phyloP scores from a whole-genome alignment of 495 filamentous ascomycete genomes.

The Penicillium samsonianum region DNA sequence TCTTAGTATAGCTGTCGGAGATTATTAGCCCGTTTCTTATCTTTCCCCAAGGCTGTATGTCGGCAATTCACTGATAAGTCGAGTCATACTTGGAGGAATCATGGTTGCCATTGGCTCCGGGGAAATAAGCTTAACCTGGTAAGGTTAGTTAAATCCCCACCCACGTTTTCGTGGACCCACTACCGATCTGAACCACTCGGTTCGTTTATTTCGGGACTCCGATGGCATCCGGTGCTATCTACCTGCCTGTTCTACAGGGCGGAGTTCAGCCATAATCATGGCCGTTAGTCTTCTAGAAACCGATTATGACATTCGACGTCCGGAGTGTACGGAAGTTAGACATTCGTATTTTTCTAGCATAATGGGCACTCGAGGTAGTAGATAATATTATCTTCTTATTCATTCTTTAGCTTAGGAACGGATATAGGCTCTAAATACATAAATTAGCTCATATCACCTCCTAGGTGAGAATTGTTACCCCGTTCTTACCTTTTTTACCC shows the following conservation, averaged over 20 bases:
- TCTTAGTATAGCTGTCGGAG: no score
- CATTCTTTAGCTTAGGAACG: conserved; percentile 1
- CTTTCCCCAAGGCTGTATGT: background rate
- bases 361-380: conserved; percentile 12
- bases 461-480: background rate
- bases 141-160: background rate
- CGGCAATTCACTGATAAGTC: background rate
- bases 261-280: background rate
- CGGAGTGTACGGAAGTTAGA: background rate
- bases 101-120: background rate
- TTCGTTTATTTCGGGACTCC: background rate
- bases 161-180: background rate
- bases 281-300: background rate
- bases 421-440: background rate
- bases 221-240: background rate
- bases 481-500: background rate
- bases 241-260: background rate
- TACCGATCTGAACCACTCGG: no score
- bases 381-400: conserved; percentile 17
- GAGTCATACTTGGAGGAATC: background rate
- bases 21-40: background rate
- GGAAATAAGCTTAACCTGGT: background rate
- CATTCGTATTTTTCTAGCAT: conserved; percentile 20
- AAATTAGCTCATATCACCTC: background rate
- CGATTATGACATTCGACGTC: background rate